Base-by-base conservation (phyloP, 306 rosid species). In the Calophaca sinica region DNA sequence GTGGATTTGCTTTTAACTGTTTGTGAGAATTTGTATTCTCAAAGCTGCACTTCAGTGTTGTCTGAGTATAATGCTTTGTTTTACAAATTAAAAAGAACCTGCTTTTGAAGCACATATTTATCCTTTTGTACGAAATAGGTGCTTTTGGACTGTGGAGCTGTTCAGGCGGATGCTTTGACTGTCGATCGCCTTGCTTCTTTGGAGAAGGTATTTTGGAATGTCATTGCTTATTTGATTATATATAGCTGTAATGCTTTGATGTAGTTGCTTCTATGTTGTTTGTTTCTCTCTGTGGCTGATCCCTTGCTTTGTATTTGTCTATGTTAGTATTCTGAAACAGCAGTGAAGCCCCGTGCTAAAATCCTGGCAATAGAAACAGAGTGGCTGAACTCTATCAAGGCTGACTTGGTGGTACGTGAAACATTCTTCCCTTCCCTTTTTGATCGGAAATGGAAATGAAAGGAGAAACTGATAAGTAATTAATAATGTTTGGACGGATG, bases 181-280 rank as follows among this genome's bases (percentile, higher is more conserved):
- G 99, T 94, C 0, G 97, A 94, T 86, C 97, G 99, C 44, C 96
- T 94, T 62, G 99, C 97, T 5, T 94, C 99, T 33, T 85, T 94
- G 89, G 91, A 87, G 80, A 92, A 90, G 97, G 99, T 94, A 83
- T 44, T 28, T 51, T 42, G 29, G 31, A 48, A 38, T 44, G 31
- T 9, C 51, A 33, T 74, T 69, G 44, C 57, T 13, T 14, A 41
- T 63, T 63, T 9, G 52, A 63, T 63, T 76, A 4, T 35, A 61
- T 67, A 51, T 74, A 13, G 50, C 10, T 57, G 28, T 50, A 11
- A 33, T 70, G 57, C 59, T 63, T 52, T 36, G 42, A 53, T 7
- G 1, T 65, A 11, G 46, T 4, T 59, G 46, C 44, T 29, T 73
- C 38, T 13, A 14, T 45, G 36, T 73, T 51, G 20, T 50, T 73